Evolutionary conservation across 2,329 filamentous ascomycete species (phyloP), one percentile per base, ranked within the genome.

Genomic region (Lachnellula subtilissima): DNA sequence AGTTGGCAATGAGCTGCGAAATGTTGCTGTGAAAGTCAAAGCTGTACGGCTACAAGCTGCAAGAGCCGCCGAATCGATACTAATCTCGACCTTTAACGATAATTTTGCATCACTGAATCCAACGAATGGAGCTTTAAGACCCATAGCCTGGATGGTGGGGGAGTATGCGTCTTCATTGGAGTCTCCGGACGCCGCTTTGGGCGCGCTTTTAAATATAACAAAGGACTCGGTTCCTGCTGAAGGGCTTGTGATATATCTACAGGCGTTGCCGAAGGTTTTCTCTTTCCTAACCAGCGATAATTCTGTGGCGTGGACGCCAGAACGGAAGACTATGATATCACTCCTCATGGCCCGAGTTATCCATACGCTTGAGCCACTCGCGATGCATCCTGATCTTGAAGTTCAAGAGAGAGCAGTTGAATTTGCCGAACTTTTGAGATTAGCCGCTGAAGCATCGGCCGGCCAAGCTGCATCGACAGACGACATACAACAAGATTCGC

Each of bases 381-480:
- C 86, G 0, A 78, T 86, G 42, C 91, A 97, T 70, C 92, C 93
- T 0, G 90, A 86, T 65, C 78, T 99, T 1, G 94, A 99, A 69
- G 91, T 99, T 3, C 94, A 99, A 73, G 94, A 97, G 71, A 84
- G 94, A 55, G 88, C 92, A 3, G 92, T 97, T 1, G 92, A 97
- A 69, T 95, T 96, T 65, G 81, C 91, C 0, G 94, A 99, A 69
- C 78, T 97, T 12, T 83, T 97, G 66, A 91, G 91, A 56, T 78
- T 99, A 46, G 91, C 90, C 2, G 85, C 86, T 1, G 94, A 99
- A 74, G 91, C 93, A 14, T 83, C 83, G 3, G 81, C 85, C 8
- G 84, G 79, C 1, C 88, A 92, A 59, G 78, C 82, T 11, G 75
- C 81, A 14, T 80, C 79, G 1, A 79, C 76, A 0, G 79, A 80